Conservation (phyloP, 768 basidiomycete species). For the Hydnum rufescens region DNA sequence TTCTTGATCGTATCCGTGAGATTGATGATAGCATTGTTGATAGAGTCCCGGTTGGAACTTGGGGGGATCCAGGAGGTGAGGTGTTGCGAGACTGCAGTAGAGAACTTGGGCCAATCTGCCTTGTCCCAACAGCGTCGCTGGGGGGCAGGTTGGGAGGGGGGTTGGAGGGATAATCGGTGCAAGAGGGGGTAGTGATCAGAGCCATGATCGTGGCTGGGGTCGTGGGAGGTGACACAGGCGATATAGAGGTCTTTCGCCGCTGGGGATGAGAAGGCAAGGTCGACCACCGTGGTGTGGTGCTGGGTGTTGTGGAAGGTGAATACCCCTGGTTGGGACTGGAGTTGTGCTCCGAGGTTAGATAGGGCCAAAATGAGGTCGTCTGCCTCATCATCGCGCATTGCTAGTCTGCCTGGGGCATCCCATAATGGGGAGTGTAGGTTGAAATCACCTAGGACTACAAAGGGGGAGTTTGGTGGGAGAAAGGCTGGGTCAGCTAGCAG, state of each 20-base stretch:
- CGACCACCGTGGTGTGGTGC: constrained; percentile 2
- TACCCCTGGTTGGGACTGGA: constrained; percentile 5
- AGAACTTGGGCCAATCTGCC: too few species aligned
- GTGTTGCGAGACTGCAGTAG: too few species aligned
- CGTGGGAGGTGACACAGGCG: neutral
- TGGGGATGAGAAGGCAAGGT: constrained; percentile 4
- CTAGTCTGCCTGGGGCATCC: constrained; percentile 2
- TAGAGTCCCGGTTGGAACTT: neutral
- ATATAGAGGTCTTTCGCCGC: neutral
- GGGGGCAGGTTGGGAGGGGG: neutral
- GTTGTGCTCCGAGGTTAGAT: neutral
- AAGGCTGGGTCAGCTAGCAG: neutral
- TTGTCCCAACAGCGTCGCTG: neutral
- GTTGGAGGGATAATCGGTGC: neutral
- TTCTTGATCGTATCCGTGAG: constrained; percentile 1
- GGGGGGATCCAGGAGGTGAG: too few species aligned
- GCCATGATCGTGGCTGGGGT: constrained; percentile 3
- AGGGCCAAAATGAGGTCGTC: neutral
- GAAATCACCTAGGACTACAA: constrained; percentile 5
- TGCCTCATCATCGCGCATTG: neutral
- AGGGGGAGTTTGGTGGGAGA: neutral
- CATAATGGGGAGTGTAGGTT: constrained; percentile 7
- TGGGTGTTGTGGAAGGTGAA: constrained; percentile 6
- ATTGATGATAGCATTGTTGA: neutral
- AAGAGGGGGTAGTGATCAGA: constrained; percentile 6